Evolutionary conservation across 306 rosid species (phyloP).

Genomic region (Cyamopsis tetragonoloba): DNA sequence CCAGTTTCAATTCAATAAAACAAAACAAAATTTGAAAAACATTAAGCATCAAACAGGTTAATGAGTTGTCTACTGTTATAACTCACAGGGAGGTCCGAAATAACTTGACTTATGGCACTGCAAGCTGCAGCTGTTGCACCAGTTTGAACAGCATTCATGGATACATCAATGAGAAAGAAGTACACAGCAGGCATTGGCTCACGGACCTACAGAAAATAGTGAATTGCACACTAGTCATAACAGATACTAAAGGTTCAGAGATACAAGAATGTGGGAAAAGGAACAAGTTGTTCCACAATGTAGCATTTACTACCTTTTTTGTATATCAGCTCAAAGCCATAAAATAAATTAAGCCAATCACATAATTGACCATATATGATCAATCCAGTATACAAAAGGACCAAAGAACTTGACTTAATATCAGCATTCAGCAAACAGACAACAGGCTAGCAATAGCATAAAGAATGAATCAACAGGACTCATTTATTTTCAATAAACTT

Average conservation of each 20-base stretch:
- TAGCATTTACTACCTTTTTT: not conserved
- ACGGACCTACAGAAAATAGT: slow-evolving; percentile 60
- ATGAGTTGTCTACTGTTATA: slow-evolving; percentile 15
- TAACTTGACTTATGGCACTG: slow-evolving; percentile 94
- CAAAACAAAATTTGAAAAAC: slow-evolving; percentile 15
- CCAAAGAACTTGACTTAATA: not conserved
- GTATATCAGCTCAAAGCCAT: not conserved
- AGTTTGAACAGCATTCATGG: slow-evolving; percentile 95
- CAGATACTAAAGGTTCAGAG: not conserved
- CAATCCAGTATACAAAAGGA: not conserved
- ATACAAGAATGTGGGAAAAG: not conserved
- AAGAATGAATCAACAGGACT: not conserved
- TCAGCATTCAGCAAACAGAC: not conserved
- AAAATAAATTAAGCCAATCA: not conserved
- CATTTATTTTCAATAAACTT: not conserved
- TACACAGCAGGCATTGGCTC: slow-evolving; percentile 98
- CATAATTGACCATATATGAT: not conserved
- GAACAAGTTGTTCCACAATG: not conserved
- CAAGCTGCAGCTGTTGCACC: slow-evolving; percentile 99
- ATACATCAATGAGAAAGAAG: slow-evolving; percentile 93
- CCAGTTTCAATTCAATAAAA: slow-evolving; percentile 23
- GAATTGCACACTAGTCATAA: slow-evolving; percentile 21
- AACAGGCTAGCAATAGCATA: not conserved
- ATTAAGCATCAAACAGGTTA: slow-evolving; percentile 10
- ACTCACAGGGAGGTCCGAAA: slow-evolving; percentile 93